Evolutionary conservation across 225 moss, liverwort and hornwort species (phyloP), one percentile per base, ranked within the genome.

Genomic region (Ulota crispa): DNA sequence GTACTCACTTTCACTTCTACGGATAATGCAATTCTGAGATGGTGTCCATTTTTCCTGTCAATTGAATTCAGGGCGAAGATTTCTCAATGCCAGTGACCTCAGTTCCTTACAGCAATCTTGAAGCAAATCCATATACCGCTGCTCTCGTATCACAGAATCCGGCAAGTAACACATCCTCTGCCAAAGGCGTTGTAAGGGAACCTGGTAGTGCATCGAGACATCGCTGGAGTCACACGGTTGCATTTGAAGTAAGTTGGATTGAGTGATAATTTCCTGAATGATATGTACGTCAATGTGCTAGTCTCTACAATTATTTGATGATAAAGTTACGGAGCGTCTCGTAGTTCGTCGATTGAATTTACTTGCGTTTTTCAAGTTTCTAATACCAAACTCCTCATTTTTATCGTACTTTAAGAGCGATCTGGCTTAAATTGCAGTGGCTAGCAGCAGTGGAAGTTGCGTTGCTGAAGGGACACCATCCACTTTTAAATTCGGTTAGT

Each of bases 361-460:
- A 37, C 21, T 68, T 50, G 47, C 60, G 67, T 55, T 50, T 45
- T 66, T 27, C 8, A 73, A 27, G 27, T 68, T 67, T 68, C 32
- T 13, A 64, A 23, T 27, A 34, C 4, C 26, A 28, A 73, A 18
- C 64, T 73, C 2, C 21, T 21, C 9, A 39, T 24, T 37, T 71
- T 72, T 15, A 36, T 79, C 50, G 20, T 59, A 27, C 21, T 59
- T 57, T 36, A 73, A 70, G 56, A 72, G 55, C 13, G 68, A 73
- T 79, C 19, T 60, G 83, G 59, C 34, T 84, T 67, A 5, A 75
- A 82, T 37, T 83, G 83, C 94, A 95, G 95, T 96, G 95, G 95
- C 91, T 94, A 26, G 80, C 88, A 83, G 94, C 94, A 68, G 95
- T 96, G 39, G 95, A 96, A 87, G 84, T 96, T 62, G 91, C 88